Percentiles rank a stretch among this genome's conserved stretches.
Conservation (phyloP, 371 early-diverging fungal genomes). For the Dichotomocladium elegans region DNA sequence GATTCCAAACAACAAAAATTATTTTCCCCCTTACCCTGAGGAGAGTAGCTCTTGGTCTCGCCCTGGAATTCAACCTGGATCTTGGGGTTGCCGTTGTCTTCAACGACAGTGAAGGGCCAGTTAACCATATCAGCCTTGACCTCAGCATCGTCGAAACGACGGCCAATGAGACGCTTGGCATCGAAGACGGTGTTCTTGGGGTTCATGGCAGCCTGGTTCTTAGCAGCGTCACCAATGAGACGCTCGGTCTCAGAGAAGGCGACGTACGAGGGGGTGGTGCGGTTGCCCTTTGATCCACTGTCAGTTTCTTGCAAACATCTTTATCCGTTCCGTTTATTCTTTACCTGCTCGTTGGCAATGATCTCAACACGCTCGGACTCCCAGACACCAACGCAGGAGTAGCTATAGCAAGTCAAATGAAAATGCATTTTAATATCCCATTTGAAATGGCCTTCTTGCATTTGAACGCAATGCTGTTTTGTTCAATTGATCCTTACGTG, state of each 20-base stretch:
- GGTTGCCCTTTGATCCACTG: too few species aligned
- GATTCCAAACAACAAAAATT: background rate
- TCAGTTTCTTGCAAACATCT: too few species aligned
- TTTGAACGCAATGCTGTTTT: conserved; percentile 91
- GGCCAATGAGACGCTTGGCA: conserved; percentile 97
- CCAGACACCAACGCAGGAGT: conserved; percentile 98
- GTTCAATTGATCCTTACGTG: conserved; percentile 74
- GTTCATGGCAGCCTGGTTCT: conserved; percentile 90
- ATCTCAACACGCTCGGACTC: conserved; percentile 96
- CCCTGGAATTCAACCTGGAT: conserved; percentile 86
- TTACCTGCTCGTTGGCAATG: conserved; percentile 97
- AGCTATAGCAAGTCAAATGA: conserved; percentile 57
- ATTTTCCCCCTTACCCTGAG: conserved; percentile 51
- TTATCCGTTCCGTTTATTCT: too few species aligned
- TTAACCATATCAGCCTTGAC: conserved; percentile 93
- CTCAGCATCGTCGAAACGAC: conserved; percentile 85
- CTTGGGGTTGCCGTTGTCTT: conserved; percentile 79
- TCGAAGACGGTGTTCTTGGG: conserved; percentile 92
- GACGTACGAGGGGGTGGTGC: conserved; percentile 95
- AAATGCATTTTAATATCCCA: background rate
- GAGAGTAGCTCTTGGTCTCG: conserved; percentile 83
- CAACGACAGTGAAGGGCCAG: conserved; percentile 88
- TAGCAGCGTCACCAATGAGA: conserved; percentile 93
- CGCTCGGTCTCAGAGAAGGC: conserved; percentile 91
- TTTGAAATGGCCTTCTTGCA: conserved; percentile 32